These are phyloP conservation scores for Dictyostelium intermedium DNA, from an alignment of 78 protist genomes.

Conservation along the genomic window DNA sequence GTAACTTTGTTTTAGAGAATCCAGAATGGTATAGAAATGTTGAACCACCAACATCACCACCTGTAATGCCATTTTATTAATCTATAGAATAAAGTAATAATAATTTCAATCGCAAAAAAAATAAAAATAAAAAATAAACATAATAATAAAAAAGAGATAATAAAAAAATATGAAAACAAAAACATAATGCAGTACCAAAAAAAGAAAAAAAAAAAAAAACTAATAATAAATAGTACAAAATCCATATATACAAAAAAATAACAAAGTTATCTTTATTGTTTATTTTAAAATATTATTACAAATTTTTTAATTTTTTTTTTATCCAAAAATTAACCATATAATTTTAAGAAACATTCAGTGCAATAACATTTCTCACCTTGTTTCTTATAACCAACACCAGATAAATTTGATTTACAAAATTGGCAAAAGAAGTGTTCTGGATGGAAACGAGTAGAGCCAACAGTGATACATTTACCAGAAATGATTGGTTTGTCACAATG, in stretches of 20 bases:
- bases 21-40: slow-evolving; percentile 32
- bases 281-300: neutral
- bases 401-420: slow-evolving; percentile 53
- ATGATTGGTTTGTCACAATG: slow-evolving; percentile 77
- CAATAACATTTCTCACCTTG: slow-evolving; percentile 58
- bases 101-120: neutral
- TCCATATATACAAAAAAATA: neutral
- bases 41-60: neutral
- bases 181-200: too few relatives aligned
- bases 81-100: neutral
- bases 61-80: slow-evolving; percentile 9
- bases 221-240: too few relatives aligned
- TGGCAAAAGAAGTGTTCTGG: slow-evolving; percentile 68
- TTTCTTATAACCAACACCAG: slow-evolving; percentile 64
- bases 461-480: slow-evolving; percentile 67
- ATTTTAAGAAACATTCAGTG: slow-evolving; percentile 28
- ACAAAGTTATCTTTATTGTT: neutral
- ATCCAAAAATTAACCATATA: slow-evolving; percentile 11
- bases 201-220: too few relatives aligned
- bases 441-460: slow-evolving; percentile 46
- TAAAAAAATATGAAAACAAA: neutral
- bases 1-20: slow-evolving; percentile 62
- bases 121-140: neutral
- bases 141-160: neutral
- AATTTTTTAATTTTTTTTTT: neutral